A percentile compares a stretch with the other conserved stretches of the same genome.
phyloP scores from a whole-genome alignment of 116 monocot genomes.

The Dioscorea cayenensis region DNA sequence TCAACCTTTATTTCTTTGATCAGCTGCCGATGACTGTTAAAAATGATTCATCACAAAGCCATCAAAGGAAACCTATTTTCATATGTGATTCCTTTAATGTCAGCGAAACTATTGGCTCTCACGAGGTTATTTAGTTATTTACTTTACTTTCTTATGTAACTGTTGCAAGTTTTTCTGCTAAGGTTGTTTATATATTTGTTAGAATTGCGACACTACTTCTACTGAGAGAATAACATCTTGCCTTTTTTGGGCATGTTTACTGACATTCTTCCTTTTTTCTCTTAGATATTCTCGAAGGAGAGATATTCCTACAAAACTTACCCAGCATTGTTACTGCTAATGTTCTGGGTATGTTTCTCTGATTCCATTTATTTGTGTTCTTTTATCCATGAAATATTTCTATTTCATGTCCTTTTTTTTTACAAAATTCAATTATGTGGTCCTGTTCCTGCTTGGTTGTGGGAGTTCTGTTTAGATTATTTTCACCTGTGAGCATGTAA shows the following conservation, averaged over 20 bases:
- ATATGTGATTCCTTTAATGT: no score
- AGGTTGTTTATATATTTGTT: no score
- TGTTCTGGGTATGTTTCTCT: conserved; percentile 59
- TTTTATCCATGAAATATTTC: not conserved
- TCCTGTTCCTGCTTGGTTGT: no score
- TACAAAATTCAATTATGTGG: not conserved
- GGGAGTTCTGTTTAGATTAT: no score
- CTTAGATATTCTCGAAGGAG: conserved; percentile 87
- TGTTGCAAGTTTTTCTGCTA: not conserved
- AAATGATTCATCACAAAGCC: not conserved
- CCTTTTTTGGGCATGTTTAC: not conserved
- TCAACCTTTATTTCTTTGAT: not conserved
- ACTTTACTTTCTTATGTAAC: not conserved
- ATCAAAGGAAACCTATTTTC: not conserved
- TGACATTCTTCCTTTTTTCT: not conserved
- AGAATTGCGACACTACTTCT: no score
- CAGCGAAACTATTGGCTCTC: no score
- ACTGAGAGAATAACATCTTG: not conserved
- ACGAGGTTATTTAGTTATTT: no score
- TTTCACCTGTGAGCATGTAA: no score
- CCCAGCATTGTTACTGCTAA: conserved; percentile 86
- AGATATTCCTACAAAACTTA: conserved; percentile 98
- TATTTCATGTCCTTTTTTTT: not conserved
- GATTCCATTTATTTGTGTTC: not conserved
- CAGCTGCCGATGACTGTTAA: not conserved